Evolutionary conservation across 352 stramenopile genomes (phyloP).

Genomic region (Phytophthora citricola): DNA sequence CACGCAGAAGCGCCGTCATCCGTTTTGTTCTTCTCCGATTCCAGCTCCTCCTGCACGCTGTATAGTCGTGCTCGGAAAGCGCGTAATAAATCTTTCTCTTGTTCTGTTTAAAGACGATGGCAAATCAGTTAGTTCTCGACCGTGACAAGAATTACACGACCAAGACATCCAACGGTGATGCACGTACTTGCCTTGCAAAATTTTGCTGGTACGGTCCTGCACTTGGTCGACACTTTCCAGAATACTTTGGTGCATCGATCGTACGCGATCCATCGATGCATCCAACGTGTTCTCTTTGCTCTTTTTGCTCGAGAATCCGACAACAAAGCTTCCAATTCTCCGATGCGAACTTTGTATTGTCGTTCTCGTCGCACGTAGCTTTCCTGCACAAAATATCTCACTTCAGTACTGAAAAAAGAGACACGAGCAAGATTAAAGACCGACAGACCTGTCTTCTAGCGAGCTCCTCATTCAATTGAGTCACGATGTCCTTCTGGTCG

Average conservation of each 20-base stretch:
- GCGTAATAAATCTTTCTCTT: conserved; percentile 91
- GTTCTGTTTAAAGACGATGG: conserved; percentile 47
- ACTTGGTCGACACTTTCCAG: conserved; percentile 91
- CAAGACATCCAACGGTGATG: conserved; percentile 3
- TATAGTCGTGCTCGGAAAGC: conserved; percentile 92
- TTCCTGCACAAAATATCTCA: conserved; percentile 44
- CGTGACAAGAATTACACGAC: not conserved
- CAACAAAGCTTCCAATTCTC: conserved; percentile 77
- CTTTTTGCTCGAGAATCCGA: conserved; percentile 77
- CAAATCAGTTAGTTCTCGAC: conserved; percentile 1
- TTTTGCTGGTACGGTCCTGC: conserved; percentile 91
- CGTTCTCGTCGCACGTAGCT: conserved; percentile 89
- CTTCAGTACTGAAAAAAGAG: not conserved
- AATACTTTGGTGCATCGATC: conserved; percentile 86
- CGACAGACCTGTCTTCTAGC: conserved; percentile 51
- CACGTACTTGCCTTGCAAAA: conserved; percentile 73
- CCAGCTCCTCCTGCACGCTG: conserved; percentile 93
- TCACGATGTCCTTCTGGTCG: conserved; percentile 59
- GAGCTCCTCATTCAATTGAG: conserved; percentile 70
- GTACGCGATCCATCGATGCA: conserved; percentile 81
- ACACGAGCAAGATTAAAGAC: not conserved
- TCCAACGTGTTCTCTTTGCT: conserved; percentile 75
- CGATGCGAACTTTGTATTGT: conserved; percentile 89
- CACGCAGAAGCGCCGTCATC: conserved; percentile 89
- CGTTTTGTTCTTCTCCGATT: conserved; percentile 92